Percentiles rank a stretch among this genome's conserved stretches.
Evolutionary conservation across 352 stramenopile genomes (phyloP).

Genomic region (Phytophthora palmivora): DNA sequence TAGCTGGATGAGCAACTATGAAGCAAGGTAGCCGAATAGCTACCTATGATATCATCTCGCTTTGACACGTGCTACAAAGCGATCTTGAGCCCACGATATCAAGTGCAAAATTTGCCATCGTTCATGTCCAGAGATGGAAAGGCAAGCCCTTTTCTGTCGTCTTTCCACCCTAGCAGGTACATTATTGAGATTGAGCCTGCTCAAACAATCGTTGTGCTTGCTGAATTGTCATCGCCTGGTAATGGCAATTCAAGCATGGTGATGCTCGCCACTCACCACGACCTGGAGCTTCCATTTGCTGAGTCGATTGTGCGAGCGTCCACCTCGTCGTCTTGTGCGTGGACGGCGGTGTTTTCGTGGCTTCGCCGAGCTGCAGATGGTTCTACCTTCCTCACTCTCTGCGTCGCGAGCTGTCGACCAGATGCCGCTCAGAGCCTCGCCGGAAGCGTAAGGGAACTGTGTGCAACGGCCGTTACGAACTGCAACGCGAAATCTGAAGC

Average conservation of each 20-base stretch:
- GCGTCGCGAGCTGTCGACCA: neutral
- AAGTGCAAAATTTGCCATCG: slow-evolving; percentile 8
- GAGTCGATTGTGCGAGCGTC: neutral
- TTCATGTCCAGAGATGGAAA: slow-evolving; percentile 1
- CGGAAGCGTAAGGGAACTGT: slow-evolving; percentile 6
- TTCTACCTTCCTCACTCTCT: too few species aligned
- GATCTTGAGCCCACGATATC: neutral
- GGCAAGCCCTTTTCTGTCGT: slow-evolving; percentile 25
- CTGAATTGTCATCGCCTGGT: slow-evolving; percentile 3
- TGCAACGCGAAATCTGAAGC: slow-evolving; percentile 20
- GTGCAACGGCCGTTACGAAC: slow-evolving; percentile 25
- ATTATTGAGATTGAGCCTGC: too few species aligned
- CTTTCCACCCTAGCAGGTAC: slow-evolving; percentile 34
- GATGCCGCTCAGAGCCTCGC: neutral
- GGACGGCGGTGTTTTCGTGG: slow-evolving; percentile 11
- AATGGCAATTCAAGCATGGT: neutral
- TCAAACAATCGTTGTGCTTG: slow-evolving; percentile 3
- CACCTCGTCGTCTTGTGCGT: neutral
- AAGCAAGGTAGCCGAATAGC: too few species aligned
- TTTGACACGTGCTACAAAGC: neutral
- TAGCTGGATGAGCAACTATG: too few species aligned
- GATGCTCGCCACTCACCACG: too few species aligned
- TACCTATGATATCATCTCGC: neutral
- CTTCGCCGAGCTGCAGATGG: slow-evolving; percentile 9
- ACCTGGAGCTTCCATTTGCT: neutral